These are phyloP conservation scores for Selaginella tamariscina DNA, from an alignment of 75 land plant genomes.

Conservation along the genomic window DNA sequence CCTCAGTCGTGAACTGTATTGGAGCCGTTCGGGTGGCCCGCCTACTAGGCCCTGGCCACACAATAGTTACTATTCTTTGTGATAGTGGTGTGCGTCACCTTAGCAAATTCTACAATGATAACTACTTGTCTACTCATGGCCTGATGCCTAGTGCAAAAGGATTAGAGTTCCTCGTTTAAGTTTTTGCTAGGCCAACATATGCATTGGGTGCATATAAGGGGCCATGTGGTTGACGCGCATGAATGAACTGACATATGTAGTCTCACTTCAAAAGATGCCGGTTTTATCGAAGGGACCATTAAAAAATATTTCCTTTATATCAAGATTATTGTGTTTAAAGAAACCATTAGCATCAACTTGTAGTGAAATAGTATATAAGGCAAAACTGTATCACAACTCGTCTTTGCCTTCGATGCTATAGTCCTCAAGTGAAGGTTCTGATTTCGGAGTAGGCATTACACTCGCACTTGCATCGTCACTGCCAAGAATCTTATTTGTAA, in stretches of 20 bases:
- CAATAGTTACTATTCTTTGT: constrained; percentile 91
- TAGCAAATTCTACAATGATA: constrained; percentile 62
- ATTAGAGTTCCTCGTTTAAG: constrained; percentile 47
- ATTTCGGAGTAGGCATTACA: too few relatives aligned
- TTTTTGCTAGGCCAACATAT: too few relatives aligned
- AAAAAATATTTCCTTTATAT: too few relatives aligned
- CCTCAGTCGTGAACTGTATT: constrained; percentile 98
- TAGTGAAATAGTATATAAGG: too few relatives aligned
- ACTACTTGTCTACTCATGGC: constrained; percentile 54
- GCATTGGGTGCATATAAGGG: too few relatives aligned
- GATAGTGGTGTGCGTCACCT: constrained; percentile 95
- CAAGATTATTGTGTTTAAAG: too few relatives aligned
- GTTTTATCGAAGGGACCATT: too few relatives aligned
- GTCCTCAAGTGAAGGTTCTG: not conserved
- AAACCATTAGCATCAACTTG: too few relatives aligned
- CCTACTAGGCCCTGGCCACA: constrained; percentile 84
- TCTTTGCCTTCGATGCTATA: not conserved
- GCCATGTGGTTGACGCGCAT: too few relatives aligned
- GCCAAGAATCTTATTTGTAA: constrained; percentile 26
- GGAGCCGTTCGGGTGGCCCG: constrained; percentile 82
- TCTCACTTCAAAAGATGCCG: too few relatives aligned
- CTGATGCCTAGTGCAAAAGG: constrained; percentile 60
- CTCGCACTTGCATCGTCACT: not conserved
- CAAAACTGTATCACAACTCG: constrained; percentile 3
- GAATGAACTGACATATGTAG: too few relatives aligned